phyloP scores from a whole-genome alignment of 805 yeast species.

The Wickerhamomyces strasburgensis region DNA sequence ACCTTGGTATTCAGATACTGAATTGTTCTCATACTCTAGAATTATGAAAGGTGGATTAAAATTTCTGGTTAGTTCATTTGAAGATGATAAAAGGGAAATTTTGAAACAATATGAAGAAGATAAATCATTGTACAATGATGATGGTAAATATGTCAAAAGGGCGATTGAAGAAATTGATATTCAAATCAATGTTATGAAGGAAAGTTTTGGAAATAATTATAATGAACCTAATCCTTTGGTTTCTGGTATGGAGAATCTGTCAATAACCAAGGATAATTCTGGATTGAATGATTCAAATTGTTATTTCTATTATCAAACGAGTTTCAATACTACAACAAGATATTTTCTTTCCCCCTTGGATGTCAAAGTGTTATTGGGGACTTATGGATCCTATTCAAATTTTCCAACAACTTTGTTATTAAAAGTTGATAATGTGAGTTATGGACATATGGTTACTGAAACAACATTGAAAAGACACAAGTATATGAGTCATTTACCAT shows the following conservation, averaged over 20 bases:
- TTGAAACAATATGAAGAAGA: slow-evolving; percentile 50
- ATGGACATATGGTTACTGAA: slow-evolving; percentile 59
- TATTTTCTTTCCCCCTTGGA: slow-evolving; percentile 78
- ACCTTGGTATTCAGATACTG: slow-evolving; percentile 47
- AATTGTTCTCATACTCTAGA: slow-evolving; percentile 51
- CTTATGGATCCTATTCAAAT: slow-evolving; percentile 54
- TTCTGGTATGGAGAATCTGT: slow-evolving; percentile 11
- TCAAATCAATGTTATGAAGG: slow-evolving; percentile 36
- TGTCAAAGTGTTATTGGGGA: slow-evolving; percentile 59
- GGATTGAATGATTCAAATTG: slow-evolving; percentile 36
- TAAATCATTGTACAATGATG: slow-evolving; percentile 53
- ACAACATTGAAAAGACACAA: slow-evolving; percentile 57
- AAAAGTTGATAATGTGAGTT: slow-evolving; percentile 63
- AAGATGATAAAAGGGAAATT: slow-evolving; percentile 55
- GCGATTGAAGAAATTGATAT: slow-evolving; percentile 54
- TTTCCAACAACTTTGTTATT: slow-evolving; percentile 66
- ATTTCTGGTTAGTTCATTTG: slow-evolving; percentile 50
- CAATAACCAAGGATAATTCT: slow-evolving; percentile 12
- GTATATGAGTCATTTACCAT: slow-evolving; percentile 75
- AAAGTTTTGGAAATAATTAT: slow-evolving; percentile 25
- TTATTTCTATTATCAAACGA: slow-evolving; percentile 74
- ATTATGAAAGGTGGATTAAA: slow-evolving; percentile 60
- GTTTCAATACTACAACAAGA: slow-evolving; percentile 59
- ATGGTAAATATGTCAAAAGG: slow-evolving; percentile 44
- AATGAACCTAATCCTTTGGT: slow-evolving; percentile 17